Percentiles rank a stretch among this genome's conserved stretches.
phyloP scores from a whole-genome alignment of 345 rosid genomes.

The Corymbia maculata region DNA sequence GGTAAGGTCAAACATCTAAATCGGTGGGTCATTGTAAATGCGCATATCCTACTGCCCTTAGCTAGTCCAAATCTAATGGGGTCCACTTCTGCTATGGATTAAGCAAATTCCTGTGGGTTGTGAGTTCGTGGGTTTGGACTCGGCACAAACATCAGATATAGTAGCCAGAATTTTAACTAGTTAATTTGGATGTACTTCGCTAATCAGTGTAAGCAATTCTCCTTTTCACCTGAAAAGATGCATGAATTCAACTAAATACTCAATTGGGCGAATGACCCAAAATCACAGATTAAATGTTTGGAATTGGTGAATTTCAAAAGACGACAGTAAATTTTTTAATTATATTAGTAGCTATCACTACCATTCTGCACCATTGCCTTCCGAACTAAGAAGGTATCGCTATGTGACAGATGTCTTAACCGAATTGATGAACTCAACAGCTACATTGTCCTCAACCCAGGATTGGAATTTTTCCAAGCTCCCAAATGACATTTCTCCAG shows the following conservation, averaged over 20 bases:
- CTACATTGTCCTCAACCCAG: background rate
- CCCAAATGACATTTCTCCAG: background rate
- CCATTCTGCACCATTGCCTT: background rate
- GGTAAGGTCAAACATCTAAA: background rate
- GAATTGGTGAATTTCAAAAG: background rate
- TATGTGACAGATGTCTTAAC: accelerated
- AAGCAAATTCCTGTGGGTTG: background rate
- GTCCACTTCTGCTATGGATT: background rate
- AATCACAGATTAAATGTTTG: background rate
- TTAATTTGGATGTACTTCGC: background rate
- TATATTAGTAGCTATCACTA: background rate
- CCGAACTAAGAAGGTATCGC: background rate
- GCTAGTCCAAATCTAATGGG: background rate
- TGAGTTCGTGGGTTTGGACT: accelerated
- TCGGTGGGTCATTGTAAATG: background rate
- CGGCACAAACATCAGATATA: accelerated
- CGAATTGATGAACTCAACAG: accelerated
- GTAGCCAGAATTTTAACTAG: background rate
- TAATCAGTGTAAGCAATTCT: accelerated
- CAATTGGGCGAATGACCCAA: background rate
- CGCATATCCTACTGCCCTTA: background rate
- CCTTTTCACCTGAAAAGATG: background rate
- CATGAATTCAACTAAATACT: background rate
- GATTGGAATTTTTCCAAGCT: background rate
- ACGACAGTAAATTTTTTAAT: background rate